Conservation (phyloP, 208 protist species). For the Polymyxa betae region DNA sequence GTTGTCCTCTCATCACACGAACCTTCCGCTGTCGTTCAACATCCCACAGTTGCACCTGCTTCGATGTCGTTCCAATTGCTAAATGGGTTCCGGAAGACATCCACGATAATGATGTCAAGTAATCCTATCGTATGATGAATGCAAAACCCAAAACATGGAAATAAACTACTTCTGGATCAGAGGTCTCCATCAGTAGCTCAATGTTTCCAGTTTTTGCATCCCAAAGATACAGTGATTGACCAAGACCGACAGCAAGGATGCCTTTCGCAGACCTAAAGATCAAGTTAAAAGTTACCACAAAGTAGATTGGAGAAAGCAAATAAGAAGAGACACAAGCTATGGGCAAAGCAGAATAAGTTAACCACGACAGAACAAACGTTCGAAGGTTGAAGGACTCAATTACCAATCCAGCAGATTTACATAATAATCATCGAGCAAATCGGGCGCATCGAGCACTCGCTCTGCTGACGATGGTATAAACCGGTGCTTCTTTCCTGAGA, state of each 20-base stretch:
- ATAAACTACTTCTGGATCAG: not conserved
- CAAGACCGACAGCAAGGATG: constrained; percentile 93
- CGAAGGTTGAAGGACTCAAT: not conserved
- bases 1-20: constrained; percentile 83
- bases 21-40: constrained; percentile 72
- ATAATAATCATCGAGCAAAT: constrained; percentile 98
- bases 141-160: not conserved
- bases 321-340: not conserved
- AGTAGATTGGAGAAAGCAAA: not conserved
- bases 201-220: constrained; percentile 85
- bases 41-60: constrained; percentile 72
- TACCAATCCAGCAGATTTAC: constrained; percentile 98
- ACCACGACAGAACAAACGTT: not conserved
- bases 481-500: constrained; percentile 39
- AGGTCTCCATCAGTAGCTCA: constrained; percentile 53
- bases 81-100: constrained; percentile 71
- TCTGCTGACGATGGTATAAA: constrained; percentile 85
- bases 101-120: constrained; percentile 69
- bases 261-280: constrained; percentile 90
- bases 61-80: constrained; percentile 71
- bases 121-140: constrained; percentile 7
- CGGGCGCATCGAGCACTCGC: constrained; percentile 94
- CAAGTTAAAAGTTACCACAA: constrained; percentile 79
- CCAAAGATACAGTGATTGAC: constrained; percentile 94
- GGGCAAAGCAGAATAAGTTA: not conserved